phyloP scores from a whole-genome alignment of 1,284 basidiomycete genomes.

The Naganishia sp. region DNA sequence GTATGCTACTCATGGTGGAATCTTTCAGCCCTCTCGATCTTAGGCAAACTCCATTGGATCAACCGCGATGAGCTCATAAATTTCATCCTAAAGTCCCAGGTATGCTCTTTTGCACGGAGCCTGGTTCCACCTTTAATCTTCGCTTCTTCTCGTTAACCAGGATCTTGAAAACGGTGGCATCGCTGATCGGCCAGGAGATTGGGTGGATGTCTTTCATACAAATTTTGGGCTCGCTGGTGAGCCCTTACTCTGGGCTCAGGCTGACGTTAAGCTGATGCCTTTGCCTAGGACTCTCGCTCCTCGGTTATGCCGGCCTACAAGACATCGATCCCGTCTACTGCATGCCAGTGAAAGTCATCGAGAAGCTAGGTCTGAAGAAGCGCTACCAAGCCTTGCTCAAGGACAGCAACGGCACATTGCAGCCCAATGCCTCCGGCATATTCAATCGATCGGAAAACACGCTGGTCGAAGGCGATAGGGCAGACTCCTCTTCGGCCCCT shows the following conservation, averaged over 20 bases:
- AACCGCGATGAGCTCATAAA: slow-evolving; percentile 72
- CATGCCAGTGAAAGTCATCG: slow-evolving; percentile 80
- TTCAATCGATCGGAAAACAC: neutral
- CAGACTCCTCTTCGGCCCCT: neutral
- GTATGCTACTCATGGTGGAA: slow-evolving; percentile 99
- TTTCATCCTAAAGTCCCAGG: slow-evolving; percentile 89
- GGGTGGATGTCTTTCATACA: slow-evolving; percentile 96
- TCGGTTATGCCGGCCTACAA: slow-evolving; percentile 80
- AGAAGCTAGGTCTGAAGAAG: slow-evolving; percentile 61
- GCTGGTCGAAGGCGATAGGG: neutral
- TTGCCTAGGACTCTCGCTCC: slow-evolving; percentile 71
- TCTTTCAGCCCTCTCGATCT: slow-evolving; percentile 80
- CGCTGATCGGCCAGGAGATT: slow-evolving; percentile 88
- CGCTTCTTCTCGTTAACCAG: slow-evolving; percentile 52
- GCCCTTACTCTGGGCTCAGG: slow-evolving; percentile 36
- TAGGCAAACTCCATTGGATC: slow-evolving; percentile 86
- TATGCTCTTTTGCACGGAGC: slow-evolving; percentile 47
- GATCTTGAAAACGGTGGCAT: slow-evolving; percentile 91
- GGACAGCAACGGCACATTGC: neutral
- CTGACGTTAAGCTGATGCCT: too few species aligned
- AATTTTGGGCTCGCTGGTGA: slow-evolving; percentile 85
- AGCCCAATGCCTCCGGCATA: neutral
- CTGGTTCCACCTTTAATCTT: slow-evolving; percentile 7
- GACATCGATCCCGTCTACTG: slow-evolving; percentile 94
- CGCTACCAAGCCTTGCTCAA: slow-evolving; percentile 39